phyloP scores from a whole-genome alignment of 345 rosid genomes.

The Eucalyptus marginata region DNA sequence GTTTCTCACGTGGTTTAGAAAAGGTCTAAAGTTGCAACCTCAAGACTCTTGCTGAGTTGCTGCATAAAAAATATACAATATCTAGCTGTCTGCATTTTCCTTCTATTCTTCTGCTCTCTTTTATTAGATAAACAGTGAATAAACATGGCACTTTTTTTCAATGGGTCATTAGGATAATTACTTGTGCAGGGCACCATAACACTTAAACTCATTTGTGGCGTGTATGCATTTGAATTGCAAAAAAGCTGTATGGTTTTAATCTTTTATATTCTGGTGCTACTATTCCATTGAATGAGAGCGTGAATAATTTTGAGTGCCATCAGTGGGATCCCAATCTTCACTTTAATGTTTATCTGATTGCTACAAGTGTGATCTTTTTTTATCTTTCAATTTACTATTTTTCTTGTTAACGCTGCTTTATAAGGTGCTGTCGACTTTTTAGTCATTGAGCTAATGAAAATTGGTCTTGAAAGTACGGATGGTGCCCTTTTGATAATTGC shows the following conservation, averaged over 20 bases:
- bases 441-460: background rate
- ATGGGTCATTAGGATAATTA: background rate
- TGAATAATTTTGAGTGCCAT: background rate
- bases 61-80: background rate
- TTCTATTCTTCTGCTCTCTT: background rate
- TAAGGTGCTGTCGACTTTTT: background rate
- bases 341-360: background rate
- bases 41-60: background rate
- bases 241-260: background rate
- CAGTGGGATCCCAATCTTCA: background rate
- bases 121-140: background rate
- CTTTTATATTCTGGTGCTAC: background rate
- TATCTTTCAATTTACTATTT: background rate
- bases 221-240: background rate
- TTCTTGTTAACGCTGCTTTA: background rate
- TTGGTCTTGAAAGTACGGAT: background rate
- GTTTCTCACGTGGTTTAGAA: background rate
- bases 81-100: background rate
- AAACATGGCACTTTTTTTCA: background rate
- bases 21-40: background rate
- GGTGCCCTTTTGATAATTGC: background rate
- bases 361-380: background rate
- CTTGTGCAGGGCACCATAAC: background rate
- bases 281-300: background rate
- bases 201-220: background rate